Conservation (phyloP, 2,329 filamentous ascomycete species). For the Dactylellina haptotyla region DNA sequence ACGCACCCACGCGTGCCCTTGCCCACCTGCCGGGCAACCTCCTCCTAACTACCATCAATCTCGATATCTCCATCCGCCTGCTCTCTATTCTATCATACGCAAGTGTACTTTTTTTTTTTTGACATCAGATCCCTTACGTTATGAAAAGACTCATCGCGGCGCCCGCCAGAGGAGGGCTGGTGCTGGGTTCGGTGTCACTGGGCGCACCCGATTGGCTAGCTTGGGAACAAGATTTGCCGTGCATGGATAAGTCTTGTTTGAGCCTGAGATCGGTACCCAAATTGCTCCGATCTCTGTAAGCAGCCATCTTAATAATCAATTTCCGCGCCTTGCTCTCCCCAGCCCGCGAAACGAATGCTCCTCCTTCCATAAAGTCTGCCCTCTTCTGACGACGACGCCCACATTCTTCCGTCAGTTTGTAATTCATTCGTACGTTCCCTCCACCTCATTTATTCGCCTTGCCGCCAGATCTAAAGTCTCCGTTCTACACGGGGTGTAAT, state of each 20-base stretch:
- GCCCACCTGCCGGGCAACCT: not conserved
- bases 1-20: not conserved
- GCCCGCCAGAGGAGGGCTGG: not conserved
- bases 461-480: not conserved
- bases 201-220: constrained; percentile 19
- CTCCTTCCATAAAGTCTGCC: constrained; percentile 29
- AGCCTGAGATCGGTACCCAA: constrained; percentile 23
- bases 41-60: not conserved
- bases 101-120: too few species aligned
- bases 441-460: not conserved
- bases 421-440: not conserved
- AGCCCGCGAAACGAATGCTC: constrained; percentile 5
- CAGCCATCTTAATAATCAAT: constrained; percentile 48
- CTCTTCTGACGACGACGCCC: constrained; percentile 15
- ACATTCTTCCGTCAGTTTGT: not conserved
- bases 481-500: not conserved
- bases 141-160: not conserved
- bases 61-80: too few species aligned
- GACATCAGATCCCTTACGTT: not conserved
- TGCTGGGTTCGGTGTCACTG: not conserved
- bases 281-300: constrained; percentile 39
- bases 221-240: constrained; percentile 22
- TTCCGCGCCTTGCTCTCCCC: too few species aligned
- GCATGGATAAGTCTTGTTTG: not conserved
- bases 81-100: too few species aligned